A percentile compares a stretch with the other conserved stretches of the same genome.
These are phyloP conservation scores for Blastobotrys terrestris DNA, from an alignment of 805 yeast genomes.

Conservation along the genomic window DNA sequence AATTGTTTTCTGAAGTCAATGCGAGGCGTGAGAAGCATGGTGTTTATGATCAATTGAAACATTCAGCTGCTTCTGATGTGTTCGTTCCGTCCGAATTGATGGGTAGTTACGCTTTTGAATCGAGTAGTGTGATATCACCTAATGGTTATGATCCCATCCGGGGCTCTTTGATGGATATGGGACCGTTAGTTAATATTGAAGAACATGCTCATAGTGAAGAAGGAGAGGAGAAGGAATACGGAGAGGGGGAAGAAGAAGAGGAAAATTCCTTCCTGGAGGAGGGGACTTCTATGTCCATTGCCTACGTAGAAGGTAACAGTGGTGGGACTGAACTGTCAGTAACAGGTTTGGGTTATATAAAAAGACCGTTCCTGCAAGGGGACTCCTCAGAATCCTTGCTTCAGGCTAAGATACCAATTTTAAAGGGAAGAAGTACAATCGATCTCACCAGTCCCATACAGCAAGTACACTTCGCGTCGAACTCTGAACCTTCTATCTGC, in stretches of 20 bases:
- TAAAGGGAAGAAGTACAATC: background rate
- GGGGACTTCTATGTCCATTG: background rate
- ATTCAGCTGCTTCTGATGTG: slow-evolving; percentile 6
- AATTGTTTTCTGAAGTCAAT: background rate
- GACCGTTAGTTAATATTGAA: background rate
- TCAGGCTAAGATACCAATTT: slow-evolving; percentile 7
- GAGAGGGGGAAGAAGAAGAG: background rate
- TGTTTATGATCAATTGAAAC: background rate
- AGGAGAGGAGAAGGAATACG: background rate
- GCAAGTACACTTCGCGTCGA: slow-evolving; percentile 14
- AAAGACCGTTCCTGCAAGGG: background rate
- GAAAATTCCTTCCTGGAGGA: background rate
- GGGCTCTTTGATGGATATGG: slow-evolving; percentile 11
- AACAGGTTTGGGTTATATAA: background rate
- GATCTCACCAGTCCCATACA: slow-evolving; percentile 10
- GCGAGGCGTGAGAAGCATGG: background rate
- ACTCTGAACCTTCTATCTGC: slow-evolving; percentile 9
- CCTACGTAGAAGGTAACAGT: slow-evolving; percentile 6
- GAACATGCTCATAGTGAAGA: background rate
- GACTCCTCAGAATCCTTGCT: background rate
- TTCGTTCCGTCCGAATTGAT: slow-evolving; percentile 11
- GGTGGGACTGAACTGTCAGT: background rate
- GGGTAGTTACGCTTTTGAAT: slow-evolving; percentile 7
- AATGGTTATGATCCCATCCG: slow-evolving; percentile 14
- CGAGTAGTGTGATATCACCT: slow-evolving; percentile 6